A percentile compares a stretch with the other conserved stretches of the same genome.
These are phyloP conservation scores for Thermomucor indicae-seudaticae DNA, from an alignment of 371 early-diverging fungal species.

Conservation along the genomic window DNA sequence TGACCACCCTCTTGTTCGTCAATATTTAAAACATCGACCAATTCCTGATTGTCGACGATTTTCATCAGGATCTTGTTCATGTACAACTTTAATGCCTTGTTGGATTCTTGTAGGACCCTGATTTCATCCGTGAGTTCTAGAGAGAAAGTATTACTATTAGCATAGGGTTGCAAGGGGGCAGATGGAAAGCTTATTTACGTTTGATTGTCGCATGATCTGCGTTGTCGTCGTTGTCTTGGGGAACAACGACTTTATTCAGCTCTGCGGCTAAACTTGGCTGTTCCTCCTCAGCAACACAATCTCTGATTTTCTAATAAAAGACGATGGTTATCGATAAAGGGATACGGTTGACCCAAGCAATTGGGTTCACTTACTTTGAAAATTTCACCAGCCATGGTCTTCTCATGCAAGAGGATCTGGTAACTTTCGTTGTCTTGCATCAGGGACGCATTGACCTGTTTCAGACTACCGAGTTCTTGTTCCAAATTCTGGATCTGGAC, in stretches of 20 bases:
- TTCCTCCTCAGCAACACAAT: not conserved
- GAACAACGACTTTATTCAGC: slow-evolving; percentile 1
- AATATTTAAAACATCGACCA: slow-evolving; percentile 27
- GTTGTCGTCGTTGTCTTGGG: not conserved
- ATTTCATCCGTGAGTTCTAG: slow-evolving; percentile 23
- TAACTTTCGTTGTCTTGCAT: slow-evolving; percentile 85
- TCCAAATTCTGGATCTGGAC: slow-evolving; percentile 32
- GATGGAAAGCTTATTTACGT: not conserved
- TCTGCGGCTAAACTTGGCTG: slow-evolving; percentile 7
- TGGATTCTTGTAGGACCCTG: slow-evolving; percentile 19
- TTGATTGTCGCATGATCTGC: not conserved
- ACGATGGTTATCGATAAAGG: not conserved
- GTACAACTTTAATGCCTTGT: slow-evolving; percentile 27
- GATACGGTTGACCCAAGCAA: not conserved
- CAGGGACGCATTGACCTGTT: slow-evolving; percentile 57
- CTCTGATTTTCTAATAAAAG: not conserved
- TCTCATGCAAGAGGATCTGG: slow-evolving; percentile 75
- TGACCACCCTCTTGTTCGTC: slow-evolving; percentile 12
- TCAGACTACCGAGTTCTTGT: slow-evolving; percentile 48
- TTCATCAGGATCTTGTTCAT: slow-evolving; percentile 31
- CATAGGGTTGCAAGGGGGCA: slow-evolving; percentile 5
- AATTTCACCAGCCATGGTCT: slow-evolving; percentile 74
- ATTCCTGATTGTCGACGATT: slow-evolving; percentile 24
- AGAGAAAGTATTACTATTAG: not conserved
- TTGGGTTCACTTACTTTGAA: slow-evolving; percentile 19